Percentiles rank a stretch among this genome's conserved stretches.
Conservation (phyloP, 768 basidiomycete species). For the Trametes sanguinea region DNA sequence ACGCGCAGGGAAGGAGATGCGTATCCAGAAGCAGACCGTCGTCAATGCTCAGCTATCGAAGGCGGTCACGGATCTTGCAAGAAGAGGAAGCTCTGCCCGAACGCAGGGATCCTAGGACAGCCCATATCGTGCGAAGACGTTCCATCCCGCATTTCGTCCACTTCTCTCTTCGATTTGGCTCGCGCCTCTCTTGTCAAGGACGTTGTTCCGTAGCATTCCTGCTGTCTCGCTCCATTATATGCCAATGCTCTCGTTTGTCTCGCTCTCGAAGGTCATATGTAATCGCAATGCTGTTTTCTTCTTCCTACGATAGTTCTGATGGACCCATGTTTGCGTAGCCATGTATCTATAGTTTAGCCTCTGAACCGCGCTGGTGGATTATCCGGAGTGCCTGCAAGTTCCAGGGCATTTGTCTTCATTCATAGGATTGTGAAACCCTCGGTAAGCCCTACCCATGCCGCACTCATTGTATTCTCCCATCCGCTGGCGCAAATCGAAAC, state of each 20-base stretch:
- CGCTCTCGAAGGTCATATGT: background rate
- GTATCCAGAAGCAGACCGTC: constrained; percentile 46
- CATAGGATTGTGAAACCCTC: too few relatives aligned
- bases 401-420: too few relatives aligned
- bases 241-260: background rate
- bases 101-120: background rate
- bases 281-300: too few relatives aligned
- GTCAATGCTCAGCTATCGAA: constrained; percentile 40
- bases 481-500: too few relatives aligned
- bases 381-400: too few relatives aligned
- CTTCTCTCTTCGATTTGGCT: background rate
- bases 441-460: too few relatives aligned
- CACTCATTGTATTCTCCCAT: too few relatives aligned
- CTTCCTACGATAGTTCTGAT: background rate
- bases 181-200: background rate
- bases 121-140: too few relatives aligned
- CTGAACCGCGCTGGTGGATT: too few relatives aligned
- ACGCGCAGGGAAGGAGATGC: constrained; percentile 52
- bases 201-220: background rate
- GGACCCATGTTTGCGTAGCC: background rate
- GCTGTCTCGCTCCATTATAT: background rate
- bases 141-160: too few relatives aligned
- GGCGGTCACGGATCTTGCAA: constrained; percentile 24
- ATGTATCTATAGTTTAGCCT: too few relatives aligned
- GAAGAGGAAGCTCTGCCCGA: constrained; percentile 1